Base-by-base conservation (phyloP, 2,329 filamentous ascomycete genomes). In the Kalmusia sp. region DNA sequence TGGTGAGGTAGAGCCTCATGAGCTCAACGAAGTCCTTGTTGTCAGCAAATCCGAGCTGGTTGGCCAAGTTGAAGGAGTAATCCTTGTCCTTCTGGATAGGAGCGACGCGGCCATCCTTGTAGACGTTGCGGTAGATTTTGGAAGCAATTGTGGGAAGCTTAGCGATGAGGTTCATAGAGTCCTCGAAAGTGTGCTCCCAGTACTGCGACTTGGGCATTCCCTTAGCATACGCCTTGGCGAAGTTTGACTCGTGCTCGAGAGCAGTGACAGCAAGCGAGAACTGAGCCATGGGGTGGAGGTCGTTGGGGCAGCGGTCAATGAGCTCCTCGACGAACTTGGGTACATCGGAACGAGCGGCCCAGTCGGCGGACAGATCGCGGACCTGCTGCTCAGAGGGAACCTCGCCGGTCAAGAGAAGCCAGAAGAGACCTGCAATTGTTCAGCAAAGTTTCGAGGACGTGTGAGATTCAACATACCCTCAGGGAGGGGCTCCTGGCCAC, bases 121-220 rank as follows among this genome's bases (percentile, higher is more conserved):
- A 99, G 78, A 98, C 89, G 80, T 99, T 99, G 84, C 96, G 95
- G 89, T 99, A 99, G 86, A 99, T 99, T 83, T 92, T 92, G 62
- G 95, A 84, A 63, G 95, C 95, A 73, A 99, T 97, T 78, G 92
- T 97, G 77, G 95, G 95, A 70, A 99, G 91, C 89, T 98, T 98
- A 76, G 95, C 95, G 77, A 99, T 99, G 78, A 99, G 85, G 82
- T 99, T 93, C 93, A 99, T 98, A 59, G 93, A 95, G 83, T 99
- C 95, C 87, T 99, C 95, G 74, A 96, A 99, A 70, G 93, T 97
- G 86, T 98, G 93, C 80, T 89, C 87, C 95, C 95, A 99, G 91
- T 99, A 99, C 71, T 98, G 92, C 80, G 93, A 91, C 91, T 99
- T 99, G 88, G 93, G 95, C 76, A 99, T 91, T 76, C 95, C 95